A percentile compares a stretch with the other conserved stretches of the same genome.
Evolutionary conservation across 495 filamentous ascomycete genomes (phyloP).

Genomic region (Coniosporium apollinis): DNA sequence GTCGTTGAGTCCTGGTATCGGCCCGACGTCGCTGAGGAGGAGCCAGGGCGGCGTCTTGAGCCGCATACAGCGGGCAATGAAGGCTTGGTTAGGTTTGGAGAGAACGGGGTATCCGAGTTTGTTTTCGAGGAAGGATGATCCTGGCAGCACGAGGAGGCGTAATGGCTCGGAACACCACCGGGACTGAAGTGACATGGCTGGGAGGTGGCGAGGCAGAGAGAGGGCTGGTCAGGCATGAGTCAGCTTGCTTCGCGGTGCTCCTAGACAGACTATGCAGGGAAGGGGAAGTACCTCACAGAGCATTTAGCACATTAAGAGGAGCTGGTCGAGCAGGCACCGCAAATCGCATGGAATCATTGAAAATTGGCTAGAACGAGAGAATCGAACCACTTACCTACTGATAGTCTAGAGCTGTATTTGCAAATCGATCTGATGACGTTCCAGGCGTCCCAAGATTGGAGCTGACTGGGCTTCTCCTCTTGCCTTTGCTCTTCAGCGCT

Average conservation of each 20-base stretch:
- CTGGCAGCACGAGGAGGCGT: conserved; percentile 54
- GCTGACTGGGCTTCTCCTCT: conserved; percentile 37
- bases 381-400: conserved; percentile 88
- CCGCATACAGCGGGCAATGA: conserved; percentile 72
- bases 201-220: conserved; percentile 60
- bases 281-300: conserved; percentile 2
- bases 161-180: conserved; percentile 94
- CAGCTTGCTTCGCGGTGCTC: too few species aligned
- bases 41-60: conserved; percentile 66
- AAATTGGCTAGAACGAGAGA: too few species aligned
- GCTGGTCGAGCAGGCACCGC: background rate
- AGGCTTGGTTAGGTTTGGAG: conserved; percentile 58
- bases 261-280: conserved; percentile 1
- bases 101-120: conserved; percentile 66
- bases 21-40: conserved; percentile 60
- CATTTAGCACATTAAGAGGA: background rate
- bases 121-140: conserved; percentile 57
- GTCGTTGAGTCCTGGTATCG: conserved; percentile 37
- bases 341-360: too few species aligned
- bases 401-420: conserved; percentile 67
- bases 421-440: conserved; percentile 71
- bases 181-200: conserved; percentile 52
- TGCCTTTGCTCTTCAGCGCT: conserved; percentile 24
- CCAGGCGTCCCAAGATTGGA: conserved; percentile 85
- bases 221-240: too few species aligned